Conservation (phyloP, 108 stramenopile species). For the Cyclotella choctawhatcheeana region DNA sequence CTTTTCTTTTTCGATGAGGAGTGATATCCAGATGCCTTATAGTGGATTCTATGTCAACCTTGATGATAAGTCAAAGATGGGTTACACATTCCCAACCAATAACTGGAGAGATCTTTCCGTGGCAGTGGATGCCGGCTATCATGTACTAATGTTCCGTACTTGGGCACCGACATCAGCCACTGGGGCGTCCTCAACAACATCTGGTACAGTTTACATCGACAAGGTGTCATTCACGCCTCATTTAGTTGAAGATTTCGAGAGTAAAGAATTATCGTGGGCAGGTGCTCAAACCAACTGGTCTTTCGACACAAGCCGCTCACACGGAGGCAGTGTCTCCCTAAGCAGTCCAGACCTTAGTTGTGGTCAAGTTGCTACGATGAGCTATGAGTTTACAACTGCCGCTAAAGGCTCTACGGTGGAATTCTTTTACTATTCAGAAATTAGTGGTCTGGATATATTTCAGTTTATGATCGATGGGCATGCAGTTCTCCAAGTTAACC, state of each 20-base stretch:
- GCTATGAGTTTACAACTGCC: conserved; percentile 10
- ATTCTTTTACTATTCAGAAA: conserved; percentile 17
- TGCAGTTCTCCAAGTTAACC: not conserved
- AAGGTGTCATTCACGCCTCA: conserved; percentile 21
- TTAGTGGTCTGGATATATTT: conserved; percentile 5
- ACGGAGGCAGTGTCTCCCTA: conserved; percentile 12
- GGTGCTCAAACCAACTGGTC: not conserved
- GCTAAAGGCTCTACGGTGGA: conserved; percentile 8
- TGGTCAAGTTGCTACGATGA: conserved; percentile 17
- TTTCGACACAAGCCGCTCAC: conserved; percentile 11
- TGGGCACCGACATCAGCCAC: conserved; percentile 10
- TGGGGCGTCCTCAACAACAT: not conserved
- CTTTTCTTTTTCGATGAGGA: conserved; percentile 25
- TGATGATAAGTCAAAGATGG: conserved; percentile 18
- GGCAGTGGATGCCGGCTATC: conserved; percentile 22
- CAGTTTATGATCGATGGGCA: conserved; percentile 23
- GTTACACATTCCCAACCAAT: conserved; percentile 24
- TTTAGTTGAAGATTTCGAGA: conserved; percentile 25
- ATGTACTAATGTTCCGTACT: conserved; percentile 23
- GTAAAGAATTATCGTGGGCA: conserved; percentile 3
- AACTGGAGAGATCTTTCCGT: conserved; percentile 10
- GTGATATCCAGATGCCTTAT: conserved; percentile 41
- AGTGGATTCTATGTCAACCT: conserved; percentile 36
- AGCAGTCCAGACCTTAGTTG: conserved; percentile 10
- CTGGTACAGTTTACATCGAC: conserved; percentile 22